Conservation (phyloP, 129 eudicot genomes). For the Tanacetum coccineum region DNA sequence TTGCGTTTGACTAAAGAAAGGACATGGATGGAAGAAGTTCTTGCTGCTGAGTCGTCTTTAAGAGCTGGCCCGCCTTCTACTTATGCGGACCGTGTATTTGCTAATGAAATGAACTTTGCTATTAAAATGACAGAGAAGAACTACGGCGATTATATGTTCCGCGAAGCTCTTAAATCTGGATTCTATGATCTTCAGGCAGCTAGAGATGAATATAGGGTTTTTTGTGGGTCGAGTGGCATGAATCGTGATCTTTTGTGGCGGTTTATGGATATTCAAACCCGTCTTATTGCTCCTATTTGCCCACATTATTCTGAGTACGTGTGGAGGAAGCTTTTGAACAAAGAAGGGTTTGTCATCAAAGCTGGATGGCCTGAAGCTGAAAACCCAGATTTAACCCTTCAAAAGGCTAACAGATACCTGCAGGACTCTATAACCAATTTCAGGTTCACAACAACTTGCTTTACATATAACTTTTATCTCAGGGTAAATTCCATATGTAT, state of each 20-base stretch:
- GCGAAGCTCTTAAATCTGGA: conserved; percentile 82
- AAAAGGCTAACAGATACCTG: conserved; percentile 72
- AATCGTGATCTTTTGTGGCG: conserved; percentile 60
- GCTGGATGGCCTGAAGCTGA: conserved; percentile 82
- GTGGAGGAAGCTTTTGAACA: conserved; percentile 63
- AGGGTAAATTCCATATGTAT: no score
- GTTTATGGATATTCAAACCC: conserved; percentile 82
- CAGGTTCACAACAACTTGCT: conserved; percentile 26
- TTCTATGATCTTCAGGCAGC: conserved; percentile 92
- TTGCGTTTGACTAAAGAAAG: conserved; percentile 76
- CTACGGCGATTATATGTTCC: conserved; percentile 61
- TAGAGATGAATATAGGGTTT: conserved; percentile 81
- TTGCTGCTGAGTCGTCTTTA: conserved; percentile 56
- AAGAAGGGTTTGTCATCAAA: conserved; percentile 66
- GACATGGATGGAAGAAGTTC: conserved; percentile 72
- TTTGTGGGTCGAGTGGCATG: conserved; percentile 70
- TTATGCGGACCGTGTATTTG: conserved; percentile 75
- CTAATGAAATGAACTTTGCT: conserved; percentile 76
- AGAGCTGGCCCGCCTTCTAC: conserved; percentile 50
- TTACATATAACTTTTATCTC: no score
- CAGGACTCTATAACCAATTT: conserved; percentile 64
- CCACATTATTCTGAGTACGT: conserved; percentile 80
- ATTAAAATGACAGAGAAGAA: conserved; percentile 63
- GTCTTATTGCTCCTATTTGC: conserved; percentile 78
- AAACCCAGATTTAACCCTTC: conserved; percentile 63